These are phyloP conservation scores for Boletus pseudo-olivaceus DNA, from an alignment of 768 basidiomycete species.

Conservation along the genomic window DNA sequence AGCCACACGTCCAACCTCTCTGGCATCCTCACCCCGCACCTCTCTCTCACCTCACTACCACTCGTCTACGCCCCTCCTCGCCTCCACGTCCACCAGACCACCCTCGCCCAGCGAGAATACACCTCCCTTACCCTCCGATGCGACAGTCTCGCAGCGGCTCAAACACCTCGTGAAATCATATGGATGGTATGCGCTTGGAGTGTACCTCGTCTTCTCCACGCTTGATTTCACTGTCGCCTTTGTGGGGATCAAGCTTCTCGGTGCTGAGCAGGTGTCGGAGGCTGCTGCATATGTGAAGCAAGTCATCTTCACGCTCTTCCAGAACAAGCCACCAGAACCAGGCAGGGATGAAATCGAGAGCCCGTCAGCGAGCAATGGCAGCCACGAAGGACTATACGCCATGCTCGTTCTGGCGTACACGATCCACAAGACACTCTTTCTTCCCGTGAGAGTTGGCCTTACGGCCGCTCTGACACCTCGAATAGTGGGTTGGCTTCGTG, in stretches of 20 bases:
- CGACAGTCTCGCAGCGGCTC: conserved; percentile 64
- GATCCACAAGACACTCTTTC: conserved; percentile 90
- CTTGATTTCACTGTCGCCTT: conserved; percentile 88
- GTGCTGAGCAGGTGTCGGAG: conserved; percentile 83
- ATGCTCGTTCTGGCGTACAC: conserved; percentile 92
- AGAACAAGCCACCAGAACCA: conserved; percentile 58
- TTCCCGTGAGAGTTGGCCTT: conserved; percentile 85
- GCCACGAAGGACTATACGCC: conserved; percentile 80
- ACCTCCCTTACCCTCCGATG: conserved; percentile 41
- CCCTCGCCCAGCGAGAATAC: conserved; percentile 9
- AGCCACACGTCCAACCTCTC: conserved; percentile 23
- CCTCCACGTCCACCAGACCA: too few relatives aligned
- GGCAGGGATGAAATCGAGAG: conserved; percentile 62
- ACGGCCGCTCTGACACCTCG: conserved; percentile 84
- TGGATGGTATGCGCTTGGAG: conserved; percentile 93
- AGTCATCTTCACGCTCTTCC: conserved; percentile 41
- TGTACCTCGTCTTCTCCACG: conserved; percentile 71
- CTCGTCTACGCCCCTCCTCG: conserved; percentile 45
- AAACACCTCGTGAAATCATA: conserved; percentile 87
- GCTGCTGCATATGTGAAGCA: conserved; percentile 58
- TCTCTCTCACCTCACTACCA: conserved; percentile 42
- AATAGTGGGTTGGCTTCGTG: conserved; percentile 81
- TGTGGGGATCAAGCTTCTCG: conserved; percentile 77
- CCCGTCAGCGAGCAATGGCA: conserved; percentile 31
- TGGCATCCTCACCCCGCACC: conserved; percentile 9